Percentiles rank a stretch among this genome's conserved stretches.
Evolutionary conservation across 805 yeast species (phyloP).

Genomic region (Candida ulmi): DNA sequence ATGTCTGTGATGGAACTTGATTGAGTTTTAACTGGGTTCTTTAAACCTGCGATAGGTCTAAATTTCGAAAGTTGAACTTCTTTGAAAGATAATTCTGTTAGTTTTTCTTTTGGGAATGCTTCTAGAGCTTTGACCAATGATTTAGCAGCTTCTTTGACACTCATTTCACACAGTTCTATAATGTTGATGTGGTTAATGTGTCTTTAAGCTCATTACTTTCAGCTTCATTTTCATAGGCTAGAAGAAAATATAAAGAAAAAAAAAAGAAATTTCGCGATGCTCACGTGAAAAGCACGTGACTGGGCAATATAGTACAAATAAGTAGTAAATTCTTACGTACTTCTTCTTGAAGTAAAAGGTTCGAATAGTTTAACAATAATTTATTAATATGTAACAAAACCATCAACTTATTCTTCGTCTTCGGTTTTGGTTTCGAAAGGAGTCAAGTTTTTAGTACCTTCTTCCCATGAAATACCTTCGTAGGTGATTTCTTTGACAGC

Average conservation of each 20-base stretch:
- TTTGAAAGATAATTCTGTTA: slow-evolving; percentile 66
- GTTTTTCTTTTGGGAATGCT: slow-evolving; percentile 61
- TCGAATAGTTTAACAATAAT: too few relatives aligned
- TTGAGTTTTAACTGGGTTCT: slow-evolving; percentile 33
- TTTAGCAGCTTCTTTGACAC: slow-evolving; percentile 43
- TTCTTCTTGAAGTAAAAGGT: too few relatives aligned
- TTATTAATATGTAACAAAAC: too few relatives aligned
- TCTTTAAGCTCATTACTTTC: not conserved
- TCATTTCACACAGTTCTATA: not conserved
- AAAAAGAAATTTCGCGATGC: too few relatives aligned
- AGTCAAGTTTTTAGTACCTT: slow-evolving; percentile 69
- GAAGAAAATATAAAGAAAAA: too few relatives aligned
- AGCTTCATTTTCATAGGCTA: too few relatives aligned
- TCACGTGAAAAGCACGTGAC: too few relatives aligned
- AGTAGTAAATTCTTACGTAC: too few relatives aligned
- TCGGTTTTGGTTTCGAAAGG: slow-evolving; percentile 66
- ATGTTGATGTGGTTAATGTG: too few relatives aligned
- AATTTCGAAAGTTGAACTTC: slow-evolving; percentile 57
- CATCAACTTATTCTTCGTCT: slow-evolving; percentile 33
- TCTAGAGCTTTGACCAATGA: slow-evolving; percentile 53
- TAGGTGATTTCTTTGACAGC: slow-evolving; percentile 76
- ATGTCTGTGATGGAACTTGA: slow-evolving; percentile 33
- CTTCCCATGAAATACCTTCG: slow-evolving; percentile 73
- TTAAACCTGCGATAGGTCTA: slow-evolving; percentile 44
- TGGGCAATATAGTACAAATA: too few relatives aligned